Percentiles rank a stretch among this genome's conserved stretches.
Conservation (phyloP, 345 rosid species). For the Camelina neglecta region DNA sequence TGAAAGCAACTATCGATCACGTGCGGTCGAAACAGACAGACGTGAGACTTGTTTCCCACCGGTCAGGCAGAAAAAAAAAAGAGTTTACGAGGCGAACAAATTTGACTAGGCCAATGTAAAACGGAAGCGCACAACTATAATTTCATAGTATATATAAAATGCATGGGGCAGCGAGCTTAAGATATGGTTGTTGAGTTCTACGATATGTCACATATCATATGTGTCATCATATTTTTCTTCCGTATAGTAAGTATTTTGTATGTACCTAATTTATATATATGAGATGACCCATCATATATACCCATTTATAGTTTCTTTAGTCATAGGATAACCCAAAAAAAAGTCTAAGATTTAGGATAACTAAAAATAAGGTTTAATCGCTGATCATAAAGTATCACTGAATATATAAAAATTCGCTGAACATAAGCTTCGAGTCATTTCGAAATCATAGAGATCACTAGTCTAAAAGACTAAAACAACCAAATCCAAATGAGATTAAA, state of each 20-base stretch:
- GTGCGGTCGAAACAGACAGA: slow-evolving; percentile 49
- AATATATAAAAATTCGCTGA: no score
- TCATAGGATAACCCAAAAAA: neutral
- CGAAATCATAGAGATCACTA: no score
- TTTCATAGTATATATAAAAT: neutral
- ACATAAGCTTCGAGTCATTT: no score
- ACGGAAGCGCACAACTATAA: slow-evolving; percentile 1
- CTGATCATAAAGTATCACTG: neutral
- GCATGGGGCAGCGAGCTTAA: neutral
- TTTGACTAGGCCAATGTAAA: neutral
- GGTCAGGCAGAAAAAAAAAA: slow-evolving; percentile 18
- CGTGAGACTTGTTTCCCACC: slow-evolving; percentile 38
- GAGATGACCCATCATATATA: neutral
- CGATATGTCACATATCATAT: slow-evolving; percentile 1
- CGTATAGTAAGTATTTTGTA: slow-evolving; percentile 1
- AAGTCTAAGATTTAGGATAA: neutral
- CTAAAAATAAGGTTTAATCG: neutral
- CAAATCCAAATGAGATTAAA: no score
- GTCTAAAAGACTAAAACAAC: no score
- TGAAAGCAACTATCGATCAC: slow-evolving; percentile 44
- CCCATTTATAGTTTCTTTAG: neutral
- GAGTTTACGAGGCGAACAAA: slow-evolving; percentile 10
- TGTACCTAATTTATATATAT: neutral
- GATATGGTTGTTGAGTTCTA: slow-evolving; percentile 34
- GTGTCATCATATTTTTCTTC: neutral